These are phyloP conservation scores for Triticum aestivum DNA, from an alignment of 176 grass and related monocot species.

Conservation along the genomic window IWGSC_CS_RefSeq_v2.1 NC_057804.1:472351035-472351534, in stretches of 20 bases:
- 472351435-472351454: not conserved
- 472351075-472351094: too few species aligned
- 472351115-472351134: not conserved
- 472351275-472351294: not conserved
- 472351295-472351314: not conserved
- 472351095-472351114: too few species aligned
- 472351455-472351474: slow-evolving; percentile 1
- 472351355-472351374: not conserved
- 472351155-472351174: not conserved
- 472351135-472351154: not conserved
- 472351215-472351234: not conserved
- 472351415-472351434: slow-evolving; percentile 3
- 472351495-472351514: not conserved
- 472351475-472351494: not conserved
- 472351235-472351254: not conserved
- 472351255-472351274: not conserved
- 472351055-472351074: too few species aligned
- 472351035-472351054: too few species aligned
- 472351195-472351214: not conserved
- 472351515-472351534: not conserved
- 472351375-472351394: slow-evolving; percentile 13
- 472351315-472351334: not conserved
- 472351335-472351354: slow-evolving; percentile 10
- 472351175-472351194: not conserved
- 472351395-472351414: not conserved